These are phyloP conservation scores for Polysphondylium violaceum DNA, from an alignment of 78 protist genomes.

Conservation along the genomic window DNA sequence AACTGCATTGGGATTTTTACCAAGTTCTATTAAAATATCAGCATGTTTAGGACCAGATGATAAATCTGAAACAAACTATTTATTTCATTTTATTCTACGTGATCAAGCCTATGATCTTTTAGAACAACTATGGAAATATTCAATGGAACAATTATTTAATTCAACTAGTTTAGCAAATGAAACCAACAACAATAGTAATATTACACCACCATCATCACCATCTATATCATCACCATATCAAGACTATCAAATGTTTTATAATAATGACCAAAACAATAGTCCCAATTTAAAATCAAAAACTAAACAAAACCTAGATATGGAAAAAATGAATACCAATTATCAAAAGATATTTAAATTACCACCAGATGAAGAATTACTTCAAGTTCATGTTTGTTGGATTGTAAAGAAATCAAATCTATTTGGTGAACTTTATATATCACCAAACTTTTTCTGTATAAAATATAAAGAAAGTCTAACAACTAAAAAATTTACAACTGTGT, in stretches of 20 bases:
- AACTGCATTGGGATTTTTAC: constrained; percentile 64
- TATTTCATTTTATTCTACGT: constrained; percentile 55
- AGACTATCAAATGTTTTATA: not conserved
- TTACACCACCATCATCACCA: not conserved
- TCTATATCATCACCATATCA: not conserved
- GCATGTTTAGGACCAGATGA: constrained; percentile 69
- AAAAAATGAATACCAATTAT: constrained; percentile 48
- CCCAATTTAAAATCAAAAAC: constrained; percentile 54
- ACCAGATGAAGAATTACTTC: constrained; percentile 36
- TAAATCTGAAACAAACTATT: constrained; percentile 43
- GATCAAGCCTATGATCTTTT: constrained; percentile 72
- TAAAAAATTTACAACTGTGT: constrained; percentile 56
- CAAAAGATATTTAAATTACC: constrained; percentile 54
- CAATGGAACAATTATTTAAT: constrained; percentile 54
- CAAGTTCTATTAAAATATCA: constrained; percentile 34
- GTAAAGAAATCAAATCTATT: constrained; percentile 16
- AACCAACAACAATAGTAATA: not conserved
- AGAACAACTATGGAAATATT: constrained; percentile 67
- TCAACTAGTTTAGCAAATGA: not conserved
- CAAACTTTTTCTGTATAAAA: constrained; percentile 48
- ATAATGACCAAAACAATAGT: not conserved
- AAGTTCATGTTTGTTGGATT: constrained; percentile 66
- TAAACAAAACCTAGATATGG: constrained; percentile 43
- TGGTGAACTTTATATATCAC: constrained; percentile 53
- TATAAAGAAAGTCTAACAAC: constrained; percentile 47